Conservation (phyloP, 73 alveolate species). For the Tetrahymena malaccensis region DNA sequence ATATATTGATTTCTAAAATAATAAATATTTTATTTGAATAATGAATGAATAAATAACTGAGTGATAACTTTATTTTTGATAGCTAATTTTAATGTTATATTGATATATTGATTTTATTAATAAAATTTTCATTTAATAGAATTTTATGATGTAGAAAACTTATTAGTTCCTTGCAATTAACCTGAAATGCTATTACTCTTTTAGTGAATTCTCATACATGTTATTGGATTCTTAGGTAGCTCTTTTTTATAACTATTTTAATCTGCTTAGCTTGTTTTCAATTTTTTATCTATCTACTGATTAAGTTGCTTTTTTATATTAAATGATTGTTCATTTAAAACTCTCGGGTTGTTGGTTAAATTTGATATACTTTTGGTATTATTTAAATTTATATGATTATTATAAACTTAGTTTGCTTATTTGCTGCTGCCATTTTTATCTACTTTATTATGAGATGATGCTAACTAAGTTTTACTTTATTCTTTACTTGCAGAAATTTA, state of each 20-base stretch:
- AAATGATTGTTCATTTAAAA: neutral
- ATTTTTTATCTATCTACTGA: neutral
- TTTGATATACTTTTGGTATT: neutral
- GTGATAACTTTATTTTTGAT: too few relatives aligned
- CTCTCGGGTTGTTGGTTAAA: neutral
- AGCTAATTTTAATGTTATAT: too few relatives aligned
- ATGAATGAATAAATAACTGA: too few relatives aligned
- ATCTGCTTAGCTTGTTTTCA: neutral
- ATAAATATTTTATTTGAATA: too few relatives aligned
- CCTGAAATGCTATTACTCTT: neutral
- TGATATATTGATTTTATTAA: neutral
- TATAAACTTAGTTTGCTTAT: neutral
- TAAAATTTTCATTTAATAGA: neutral
- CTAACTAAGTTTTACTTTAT: neutral
- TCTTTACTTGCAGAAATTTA: neutral
- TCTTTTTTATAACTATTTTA: neutral
- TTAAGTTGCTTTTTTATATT: neutral
- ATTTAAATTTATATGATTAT: neutral
- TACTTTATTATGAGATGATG: neutral
- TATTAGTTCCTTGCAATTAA: neutral
- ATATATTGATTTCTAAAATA: too few relatives aligned
- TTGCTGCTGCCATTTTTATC: neutral
- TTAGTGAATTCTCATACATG: neutral
- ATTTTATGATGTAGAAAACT: neutral
- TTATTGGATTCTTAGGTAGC: neutral